Evolutionary conservation across 2,329 filamentous ascomycete genomes (phyloP).

Genomic region (Talaromyces sp.): DNA sequence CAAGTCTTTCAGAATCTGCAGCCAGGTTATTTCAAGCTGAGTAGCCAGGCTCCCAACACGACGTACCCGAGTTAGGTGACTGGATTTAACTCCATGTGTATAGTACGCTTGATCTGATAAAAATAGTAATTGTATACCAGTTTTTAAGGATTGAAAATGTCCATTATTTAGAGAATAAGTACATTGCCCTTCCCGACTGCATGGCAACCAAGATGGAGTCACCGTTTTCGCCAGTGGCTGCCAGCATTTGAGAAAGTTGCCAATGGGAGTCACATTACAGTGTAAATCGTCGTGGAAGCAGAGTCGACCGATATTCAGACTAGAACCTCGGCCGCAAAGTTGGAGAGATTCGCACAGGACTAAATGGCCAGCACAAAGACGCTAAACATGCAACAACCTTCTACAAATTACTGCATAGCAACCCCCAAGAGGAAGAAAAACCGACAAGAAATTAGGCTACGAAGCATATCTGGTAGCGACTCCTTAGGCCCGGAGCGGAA

Average conservation of each 20-base stretch:
- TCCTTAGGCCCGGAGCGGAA: no score
- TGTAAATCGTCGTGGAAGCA: background rate
- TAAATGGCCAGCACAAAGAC: constrained; percentile 11
- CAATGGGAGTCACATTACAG: no score
- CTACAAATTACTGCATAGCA: constrained; percentile 25
- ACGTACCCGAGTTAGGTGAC: constrained; percentile 9
- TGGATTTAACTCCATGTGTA: background rate
- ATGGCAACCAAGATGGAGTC: constrained; percentile 18
- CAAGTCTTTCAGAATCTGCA: constrained; percentile 37
- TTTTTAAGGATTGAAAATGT: background rate
- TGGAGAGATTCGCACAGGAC: constrained; percentile 13
- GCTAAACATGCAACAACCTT: constrained; percentile 24
- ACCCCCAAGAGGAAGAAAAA: constrained; percentile 32
- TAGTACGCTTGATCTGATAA: background rate
- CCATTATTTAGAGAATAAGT: background rate
- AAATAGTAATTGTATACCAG: background rate
- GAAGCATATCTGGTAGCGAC: constrained; percentile 30
- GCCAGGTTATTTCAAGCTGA: constrained; percentile 42
- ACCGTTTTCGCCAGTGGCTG: constrained; percentile 15
- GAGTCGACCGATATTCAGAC: background rate
- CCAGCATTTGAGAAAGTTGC: constrained; percentile 17
- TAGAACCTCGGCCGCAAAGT: constrained; percentile 17
- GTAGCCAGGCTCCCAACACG: constrained; percentile 11
- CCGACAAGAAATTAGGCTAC: constrained; percentile 25
- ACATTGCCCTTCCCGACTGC: constrained; percentile 19